Conservation (phyloP, 2,329 filamentous ascomycete genomes). For the Aspergillus aculeatinus region DNA sequence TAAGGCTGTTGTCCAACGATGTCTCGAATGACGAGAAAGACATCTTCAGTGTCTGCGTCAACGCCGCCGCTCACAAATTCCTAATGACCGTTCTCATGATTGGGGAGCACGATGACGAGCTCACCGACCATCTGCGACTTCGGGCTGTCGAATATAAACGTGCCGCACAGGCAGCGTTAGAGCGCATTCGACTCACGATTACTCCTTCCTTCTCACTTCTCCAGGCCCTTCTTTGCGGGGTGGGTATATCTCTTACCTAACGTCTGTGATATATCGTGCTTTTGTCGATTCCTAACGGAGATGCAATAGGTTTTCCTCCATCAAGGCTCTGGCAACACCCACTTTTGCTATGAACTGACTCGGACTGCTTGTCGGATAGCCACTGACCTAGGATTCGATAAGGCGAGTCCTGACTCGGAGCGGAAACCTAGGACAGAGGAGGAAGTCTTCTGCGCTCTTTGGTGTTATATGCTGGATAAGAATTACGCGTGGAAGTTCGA, state of each 20-base stretch:
- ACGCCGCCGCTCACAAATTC: conserved; percentile 23
- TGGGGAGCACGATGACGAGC: conserved; percentile 10
- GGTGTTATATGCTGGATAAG: conserved; percentile 25
- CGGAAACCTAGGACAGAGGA: conserved; percentile 12
- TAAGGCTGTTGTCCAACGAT: conserved; percentile 14
- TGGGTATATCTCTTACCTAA: neutral
- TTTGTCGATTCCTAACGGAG: too few species aligned
- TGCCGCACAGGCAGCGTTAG: conserved; percentile 16
- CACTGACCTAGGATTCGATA: conserved; percentile 18
- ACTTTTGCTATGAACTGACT: conserved; percentile 18
- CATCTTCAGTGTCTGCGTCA: conserved; percentile 23
- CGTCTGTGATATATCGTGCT: too few species aligned
- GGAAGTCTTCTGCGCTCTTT: conserved; percentile 23
- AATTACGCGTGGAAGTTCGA: conserved; percentile 25
- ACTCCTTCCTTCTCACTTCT: conserved; percentile 14
- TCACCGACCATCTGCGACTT: conserved; percentile 10
- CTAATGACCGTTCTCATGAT: conserved; percentile 12
- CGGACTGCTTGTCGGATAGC: conserved; percentile 21
- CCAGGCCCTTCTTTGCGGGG: conserved; percentile 18
- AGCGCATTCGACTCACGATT: conserved; percentile 17
- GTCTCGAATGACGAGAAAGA: conserved; percentile 7
- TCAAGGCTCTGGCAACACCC: conserved; percentile 23
- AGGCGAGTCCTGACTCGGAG: neutral
- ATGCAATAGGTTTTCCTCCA: conserved; percentile 19
- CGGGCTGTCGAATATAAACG: conserved; percentile 10